Percentiles rank a stretch among this genome's conserved stretches.
Evolutionary conservation across 345 rosid genomes (phyloP).

Genomic region (Capsella bursapastoris): DNA sequence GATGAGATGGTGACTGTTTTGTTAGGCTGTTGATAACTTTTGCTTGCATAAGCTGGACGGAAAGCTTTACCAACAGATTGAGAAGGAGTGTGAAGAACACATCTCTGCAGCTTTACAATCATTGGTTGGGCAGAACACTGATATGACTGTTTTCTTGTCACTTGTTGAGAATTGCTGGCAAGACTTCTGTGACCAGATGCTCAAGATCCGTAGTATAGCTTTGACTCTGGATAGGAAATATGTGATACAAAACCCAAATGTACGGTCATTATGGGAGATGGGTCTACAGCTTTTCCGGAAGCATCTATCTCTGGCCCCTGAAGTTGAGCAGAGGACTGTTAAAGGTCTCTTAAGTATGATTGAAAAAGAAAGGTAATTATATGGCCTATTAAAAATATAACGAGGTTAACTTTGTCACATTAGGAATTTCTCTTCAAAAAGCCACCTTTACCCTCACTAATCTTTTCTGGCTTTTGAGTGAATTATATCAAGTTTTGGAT

Average conservation of each 20-base stretch:
- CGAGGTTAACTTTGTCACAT: background rate
- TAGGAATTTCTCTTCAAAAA: constrained; percentile 11
- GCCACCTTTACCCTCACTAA: background rate
- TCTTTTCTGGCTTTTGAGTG: constrained; percentile 17
- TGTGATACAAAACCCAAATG: constrained; percentile 85
- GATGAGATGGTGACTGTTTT: constrained; percentile 29
- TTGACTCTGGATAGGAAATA: constrained; percentile 88
- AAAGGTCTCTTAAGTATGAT: constrained; percentile 92
- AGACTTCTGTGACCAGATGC: constrained; percentile 92
- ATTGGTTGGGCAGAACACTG: constrained; percentile 93
- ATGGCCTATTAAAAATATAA: background rate
- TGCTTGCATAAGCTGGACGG: constrained; percentile 94
- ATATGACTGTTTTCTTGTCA: constrained; percentile 85
- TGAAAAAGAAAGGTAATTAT: constrained; percentile 86
- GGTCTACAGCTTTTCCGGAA: constrained; percentile 95
- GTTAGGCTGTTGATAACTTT: constrained; percentile 87
- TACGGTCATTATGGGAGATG: constrained; percentile 96
- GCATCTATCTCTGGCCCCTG: constrained; percentile 77
- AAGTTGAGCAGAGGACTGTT: constrained; percentile 96
- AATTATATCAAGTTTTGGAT: background rate
- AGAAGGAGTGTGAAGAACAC: constrained; percentile 86
- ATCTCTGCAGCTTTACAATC: constrained; percentile 77
- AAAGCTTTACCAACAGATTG: constrained; percentile 83
- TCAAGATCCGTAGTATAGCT: constrained; percentile 97
- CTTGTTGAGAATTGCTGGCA: constrained; percentile 97